A percentile compares a stretch with the other conserved stretches of the same genome.
These are phyloP conservation scores for Chalaropsis ovoidea DNA, from an alignment of 2,329 filamentous ascomycete genomes.

Conservation along the genomic window DNA sequence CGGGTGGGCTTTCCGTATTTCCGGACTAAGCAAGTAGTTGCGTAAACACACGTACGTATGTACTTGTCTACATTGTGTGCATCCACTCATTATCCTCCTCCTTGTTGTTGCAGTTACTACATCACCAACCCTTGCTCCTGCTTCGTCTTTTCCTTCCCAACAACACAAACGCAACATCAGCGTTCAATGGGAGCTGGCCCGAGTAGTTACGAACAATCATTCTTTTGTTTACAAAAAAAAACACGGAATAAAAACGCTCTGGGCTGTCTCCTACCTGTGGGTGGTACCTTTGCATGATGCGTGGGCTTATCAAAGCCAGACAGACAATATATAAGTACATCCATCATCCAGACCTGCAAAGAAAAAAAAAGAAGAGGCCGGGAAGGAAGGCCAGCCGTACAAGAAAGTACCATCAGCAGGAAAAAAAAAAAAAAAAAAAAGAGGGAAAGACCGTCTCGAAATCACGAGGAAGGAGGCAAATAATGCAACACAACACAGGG, in stretches of 20 bases:
- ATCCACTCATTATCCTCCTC: too few species aligned
- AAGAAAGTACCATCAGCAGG: too few species aligned
- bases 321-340: neutral
- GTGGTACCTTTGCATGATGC: constrained; percentile 2
- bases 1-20: neutral
- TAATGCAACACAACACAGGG: neutral
- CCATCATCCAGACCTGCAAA: too few species aligned
- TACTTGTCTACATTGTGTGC: neutral
- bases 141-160: neutral
- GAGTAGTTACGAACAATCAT: neutral
- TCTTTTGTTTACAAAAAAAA: neutral
- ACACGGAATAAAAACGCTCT: neutral
- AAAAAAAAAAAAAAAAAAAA: neutral
- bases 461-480: neutral
- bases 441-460: neutral
- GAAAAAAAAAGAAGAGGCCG: neutral
- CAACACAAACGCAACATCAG: neutral
- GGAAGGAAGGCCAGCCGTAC: neutral
- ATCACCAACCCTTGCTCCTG: neutral
- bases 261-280: constrained; percentile 1
- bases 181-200: neutral
- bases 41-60: too few species aligned
- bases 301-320: neutral
- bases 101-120: neutral
- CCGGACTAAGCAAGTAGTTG: neutral